A percentile compares a stretch with the other conserved stretches of the same genome.
These are phyloP conservation scores for Dictyostelium intermedium DNA, from an alignment of 78 protist species.

Conservation along the genomic window DNA sequence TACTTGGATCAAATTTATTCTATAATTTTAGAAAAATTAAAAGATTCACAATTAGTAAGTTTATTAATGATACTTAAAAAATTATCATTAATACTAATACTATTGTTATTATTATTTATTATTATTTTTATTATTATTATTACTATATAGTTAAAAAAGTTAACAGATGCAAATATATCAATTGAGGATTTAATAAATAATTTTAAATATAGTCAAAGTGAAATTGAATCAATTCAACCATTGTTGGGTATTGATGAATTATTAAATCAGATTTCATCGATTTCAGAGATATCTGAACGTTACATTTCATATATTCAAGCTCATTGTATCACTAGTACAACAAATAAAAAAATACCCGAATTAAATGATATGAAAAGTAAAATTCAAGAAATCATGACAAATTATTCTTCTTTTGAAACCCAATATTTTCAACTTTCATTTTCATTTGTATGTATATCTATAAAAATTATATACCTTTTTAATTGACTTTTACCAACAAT, in stretches of 20 bases:
- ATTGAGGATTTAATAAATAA: constrained; percentile 47
- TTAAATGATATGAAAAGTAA: constrained; percentile 37
- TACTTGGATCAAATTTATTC: constrained; percentile 50
- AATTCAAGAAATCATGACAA: constrained; percentile 18
- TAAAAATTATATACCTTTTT: background rate
- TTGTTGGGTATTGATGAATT: constrained; percentile 48
- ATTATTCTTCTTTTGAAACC: constrained; percentile 42
- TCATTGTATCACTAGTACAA: background rate
- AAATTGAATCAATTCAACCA: constrained; percentile 22
- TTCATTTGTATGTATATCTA: constrained; percentile 6
- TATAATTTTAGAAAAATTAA: constrained; percentile 22
- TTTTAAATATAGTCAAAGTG: constrained; percentile 1
- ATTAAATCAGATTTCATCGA: constrained; percentile 17
- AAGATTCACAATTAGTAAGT: constrained; percentile 28
- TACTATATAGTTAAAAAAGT: background rate
- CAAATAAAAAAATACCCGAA: constrained; percentile 8
- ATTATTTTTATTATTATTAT: background rate
- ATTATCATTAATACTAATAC: too few species aligned
- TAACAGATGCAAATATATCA: constrained; percentile 15
- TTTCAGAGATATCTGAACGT: constrained; percentile 51
- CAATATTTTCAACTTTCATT: constrained; percentile 72
- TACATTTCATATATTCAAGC: constrained; percentile 43
- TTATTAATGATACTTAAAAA: too few species aligned
- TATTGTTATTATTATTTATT: too few species aligned
- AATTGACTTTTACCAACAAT: too few species aligned